Evolutionary conservation across 306 rosid species (phyloP).

Genomic region (Elaeagnus macrophylla): DNA sequence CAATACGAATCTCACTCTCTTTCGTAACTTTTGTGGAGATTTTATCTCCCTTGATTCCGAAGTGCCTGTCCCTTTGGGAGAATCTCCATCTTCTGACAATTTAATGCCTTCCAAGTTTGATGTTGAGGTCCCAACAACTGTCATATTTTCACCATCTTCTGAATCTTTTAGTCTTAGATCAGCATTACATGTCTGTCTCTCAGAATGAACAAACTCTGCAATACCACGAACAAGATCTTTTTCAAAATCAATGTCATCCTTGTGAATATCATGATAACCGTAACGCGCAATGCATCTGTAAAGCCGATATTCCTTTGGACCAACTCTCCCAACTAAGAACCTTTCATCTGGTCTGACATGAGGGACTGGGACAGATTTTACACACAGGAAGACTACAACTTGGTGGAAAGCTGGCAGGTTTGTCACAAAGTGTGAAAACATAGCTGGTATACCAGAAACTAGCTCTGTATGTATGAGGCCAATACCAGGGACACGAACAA

Average conservation of each 20-base stretch:
- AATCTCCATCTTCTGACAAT: slow-evolving; percentile 50
- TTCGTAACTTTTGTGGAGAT: slow-evolving; percentile 43
- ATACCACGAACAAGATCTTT: slow-evolving; percentile 80
- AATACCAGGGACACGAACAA: slow-evolving; percentile 82
- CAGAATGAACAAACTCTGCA: slow-evolving; percentile 76
- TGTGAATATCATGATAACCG: slow-evolving; percentile 82
- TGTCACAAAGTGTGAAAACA: slow-evolving; percentile 94
- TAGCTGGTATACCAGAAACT: slow-evolving; percentile 88
- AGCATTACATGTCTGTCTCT: slow-evolving; percentile 26
- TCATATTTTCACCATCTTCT: slow-evolving; percentile 58
- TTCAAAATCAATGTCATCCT: slow-evolving; percentile 81
- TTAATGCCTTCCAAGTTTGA: slow-evolving; percentile 57
- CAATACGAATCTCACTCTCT: slow-evolving; percentile 69
- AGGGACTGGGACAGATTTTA: slow-evolving; percentile 94
- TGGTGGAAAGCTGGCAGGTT: slow-evolving; percentile 97
- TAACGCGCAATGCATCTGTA: slow-evolving; percentile 95
- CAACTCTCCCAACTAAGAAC: slow-evolving; percentile 96
- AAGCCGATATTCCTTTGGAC: slow-evolving; percentile 80
- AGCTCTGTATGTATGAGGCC: slow-evolving; percentile 95
- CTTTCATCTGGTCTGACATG: slow-evolving; percentile 84
- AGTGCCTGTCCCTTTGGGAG: slow-evolving; percentile 28
- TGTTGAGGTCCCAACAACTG: slow-evolving; percentile 80
- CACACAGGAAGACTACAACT: slow-evolving; percentile 86
- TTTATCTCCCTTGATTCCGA: slow-evolving; percentile 62
- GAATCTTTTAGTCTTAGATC: slow-evolving; percentile 20